A percentile compares a stretch with the other conserved stretches of the same genome.
Evolutionary conservation across 2,329 filamentous ascomycete species (phyloP).

Genomic region (Cladosporium sp.): DNA sequence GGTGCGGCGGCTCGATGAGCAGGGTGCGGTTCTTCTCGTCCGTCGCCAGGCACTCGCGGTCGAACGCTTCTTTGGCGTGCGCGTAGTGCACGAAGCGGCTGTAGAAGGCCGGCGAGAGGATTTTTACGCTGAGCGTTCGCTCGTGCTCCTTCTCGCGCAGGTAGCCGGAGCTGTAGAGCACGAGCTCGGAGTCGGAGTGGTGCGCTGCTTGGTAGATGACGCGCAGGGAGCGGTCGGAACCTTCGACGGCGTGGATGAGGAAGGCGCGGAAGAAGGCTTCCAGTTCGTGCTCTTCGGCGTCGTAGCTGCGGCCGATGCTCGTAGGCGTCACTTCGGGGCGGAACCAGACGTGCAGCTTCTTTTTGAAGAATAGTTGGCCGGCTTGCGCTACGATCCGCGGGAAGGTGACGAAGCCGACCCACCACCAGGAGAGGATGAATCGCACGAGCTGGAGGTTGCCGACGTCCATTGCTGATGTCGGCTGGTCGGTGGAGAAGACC

Average conservation of each 20-base stretch:
- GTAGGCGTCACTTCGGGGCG: slow-evolving; percentile 55
- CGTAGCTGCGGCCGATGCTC: slow-evolving; percentile 51
- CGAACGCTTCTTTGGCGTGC: slow-evolving; percentile 56
- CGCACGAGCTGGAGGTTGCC: slow-evolving; percentile 23
- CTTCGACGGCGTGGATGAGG: slow-evolving; percentile 43
- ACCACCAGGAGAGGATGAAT: slow-evolving; percentile 50
- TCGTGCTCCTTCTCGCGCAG: slow-evolving; percentile 34
- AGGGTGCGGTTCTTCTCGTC: slow-evolving; percentile 53
- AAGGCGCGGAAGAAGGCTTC: slow-evolving; percentile 36
- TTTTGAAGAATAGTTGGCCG: slow-evolving; percentile 49
- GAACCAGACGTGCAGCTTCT: slow-evolving; percentile 58
- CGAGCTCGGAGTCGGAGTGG: slow-evolving; percentile 19
- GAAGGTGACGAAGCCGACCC: slow-evolving; percentile 61
- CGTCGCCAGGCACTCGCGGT: slow-evolving; percentile 48
- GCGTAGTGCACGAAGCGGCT: slow-evolving; percentile 58
- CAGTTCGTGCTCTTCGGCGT: slow-evolving; percentile 41
- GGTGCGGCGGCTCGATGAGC: slow-evolving; percentile 49
- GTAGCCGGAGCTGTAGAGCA: slow-evolving; percentile 28
- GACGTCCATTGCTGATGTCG: slow-evolving; percentile 42
- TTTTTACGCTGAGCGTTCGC: slow-evolving; percentile 47
- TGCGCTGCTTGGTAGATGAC: slow-evolving; percentile 51
- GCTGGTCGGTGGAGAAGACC: slow-evolving; percentile 53
- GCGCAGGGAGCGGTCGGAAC: slow-evolving; percentile 39
- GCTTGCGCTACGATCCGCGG: slow-evolving; percentile 61
- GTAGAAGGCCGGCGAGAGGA: slow-evolving; percentile 63